Base-by-base conservation (phyloP, 257 asterid species). In the Striga asiatica region DNA sequence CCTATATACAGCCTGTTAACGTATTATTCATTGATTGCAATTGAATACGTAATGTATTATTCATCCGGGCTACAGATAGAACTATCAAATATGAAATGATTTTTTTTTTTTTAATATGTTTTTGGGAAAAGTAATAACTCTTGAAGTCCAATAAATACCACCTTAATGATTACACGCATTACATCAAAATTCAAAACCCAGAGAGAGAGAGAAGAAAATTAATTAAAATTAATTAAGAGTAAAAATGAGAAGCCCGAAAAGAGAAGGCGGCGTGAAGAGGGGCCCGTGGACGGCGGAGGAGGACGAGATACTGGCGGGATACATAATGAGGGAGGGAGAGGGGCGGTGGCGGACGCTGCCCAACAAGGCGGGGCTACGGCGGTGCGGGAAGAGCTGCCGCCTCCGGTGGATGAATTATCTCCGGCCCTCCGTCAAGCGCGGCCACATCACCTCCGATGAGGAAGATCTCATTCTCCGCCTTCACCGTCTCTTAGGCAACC, bases 221-320 rank as follows among this genome's bases (percentile, higher is more conserved):
- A n/a, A 32, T 29, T 5, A 29, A 5, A 29, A 5, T 5, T 11
- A 24, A 5, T 3, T 6, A 52, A 57, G 39, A 48, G 49, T 21
- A 16, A 17, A 37, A 49, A 66, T 60, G 72, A 60, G 67, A 53
- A 46, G 18, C 34, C 62, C 62, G 56, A 19, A 24, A 7, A 7
- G 10, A 14, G 49, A 18, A 5, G 20, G 46, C 45, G 2, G 82
- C 92, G 38, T 86, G 62, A 88, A 84, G 81, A 82, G 84, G 59
- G 97, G 97, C 50, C 89, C 92, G 9, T 88, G 97, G 97, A 84
- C 94, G 27, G 78, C 81, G 18, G 97, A 82, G 68, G 97, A 88
- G 71, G 97, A 88, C 65, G 80, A 75, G 75, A 80, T 82, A 27
- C 88, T 88, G 60, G 11, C 59, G 41, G 27, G 41, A 13, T 66